phyloP scores from a whole-genome alignment of 2,329 filamentous ascomycete species.

The Sporothrix sp. region DNA sequence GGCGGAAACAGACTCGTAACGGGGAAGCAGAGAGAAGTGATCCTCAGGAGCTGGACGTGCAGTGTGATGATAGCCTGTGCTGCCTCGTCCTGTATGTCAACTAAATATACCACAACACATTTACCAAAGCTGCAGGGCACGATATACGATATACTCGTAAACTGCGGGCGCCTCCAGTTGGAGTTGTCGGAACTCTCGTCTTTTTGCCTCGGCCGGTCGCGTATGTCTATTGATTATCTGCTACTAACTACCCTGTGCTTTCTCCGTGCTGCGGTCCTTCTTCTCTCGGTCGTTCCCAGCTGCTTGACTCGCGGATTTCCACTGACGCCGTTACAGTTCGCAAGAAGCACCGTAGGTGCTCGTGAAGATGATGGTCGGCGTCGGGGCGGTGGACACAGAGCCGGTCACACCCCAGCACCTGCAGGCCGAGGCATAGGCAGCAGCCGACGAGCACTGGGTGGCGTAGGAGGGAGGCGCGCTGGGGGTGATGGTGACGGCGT shows the following conservation, averaged over 20 bases:
- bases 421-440: slow-evolving; percentile 34
- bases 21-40: too few relatives aligned
- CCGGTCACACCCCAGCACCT: slow-evolving; percentile 36
- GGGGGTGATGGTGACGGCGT: slow-evolving; percentile 29
- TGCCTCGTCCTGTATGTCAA: not conserved
- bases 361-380: slow-evolving; percentile 33
- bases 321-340: slow-evolving; percentile 22
- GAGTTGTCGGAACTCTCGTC: too few relatives aligned
- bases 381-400: slow-evolving; percentile 28
- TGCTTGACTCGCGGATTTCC: not conserved
- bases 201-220: too few relatives aligned
- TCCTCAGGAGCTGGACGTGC: too few relatives aligned
- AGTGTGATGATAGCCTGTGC: not conserved
- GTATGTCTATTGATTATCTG: too few relatives aligned
- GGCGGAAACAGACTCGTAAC: too few relatives aligned
- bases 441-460: slow-evolving; percentile 26
- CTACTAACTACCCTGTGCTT: too few relatives aligned
- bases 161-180: too few relatives aligned
- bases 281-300: not conserved
- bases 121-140: too few relatives aligned
- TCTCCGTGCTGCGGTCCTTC: too few relatives aligned
- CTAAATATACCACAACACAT: not conserved
- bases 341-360: slow-evolving; percentile 29
- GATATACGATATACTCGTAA: too few relatives aligned
- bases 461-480: slow-evolving; percentile 32